Base-by-base conservation (phyloP, 305 asterid species). In the Fraxinus angustifolia region DNA sequence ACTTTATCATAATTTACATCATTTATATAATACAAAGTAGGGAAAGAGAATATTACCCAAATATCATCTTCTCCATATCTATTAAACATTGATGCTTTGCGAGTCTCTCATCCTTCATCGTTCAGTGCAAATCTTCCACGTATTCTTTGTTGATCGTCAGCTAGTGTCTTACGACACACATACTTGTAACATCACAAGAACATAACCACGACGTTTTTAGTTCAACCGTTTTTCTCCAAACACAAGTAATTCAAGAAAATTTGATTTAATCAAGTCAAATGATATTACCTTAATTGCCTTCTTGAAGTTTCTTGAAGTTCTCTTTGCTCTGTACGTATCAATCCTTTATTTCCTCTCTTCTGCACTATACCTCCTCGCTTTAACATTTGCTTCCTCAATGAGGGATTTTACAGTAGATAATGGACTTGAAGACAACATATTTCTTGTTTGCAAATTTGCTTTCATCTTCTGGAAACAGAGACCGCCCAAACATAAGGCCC, bases 311-410 rank as follows among this genome's bases (percentile, higher is more conserved):
- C 98, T 93, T 17, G 89, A 97, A 10, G 88, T 91, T 81, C 93
- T 90, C 84, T 95, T 93, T 11, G 97, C 90, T 87, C 91, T 91
- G 87, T 95, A 95, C 60, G 91, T 87, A 26, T 88, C 89, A 34
- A 95, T 93, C 80, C 90, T 92, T 77, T 91, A 95, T 81, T 90
- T 95, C 83, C 95, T 90, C 82, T 93, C 99, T 80, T 90, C 93
- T 3, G 94, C 91, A 72, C 84, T 90, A 35, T 95, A 95, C 0
- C 88, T 86, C 21, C 93, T 94, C 10, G 89, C 95, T 84, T 92
- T 93, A 76, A 87, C 83, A 76, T 89, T 91, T 67, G 92, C 87
- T 82, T 93, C 98, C 83, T 93, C 96, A 82, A 87, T 79, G 60
- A 85, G 86, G 53, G 91, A 80, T 50, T 90, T 91, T 68, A 91